Conservation (phyloP, 768 basidiomycete genomes). For the Macrolepiota albuminosa region DNA sequence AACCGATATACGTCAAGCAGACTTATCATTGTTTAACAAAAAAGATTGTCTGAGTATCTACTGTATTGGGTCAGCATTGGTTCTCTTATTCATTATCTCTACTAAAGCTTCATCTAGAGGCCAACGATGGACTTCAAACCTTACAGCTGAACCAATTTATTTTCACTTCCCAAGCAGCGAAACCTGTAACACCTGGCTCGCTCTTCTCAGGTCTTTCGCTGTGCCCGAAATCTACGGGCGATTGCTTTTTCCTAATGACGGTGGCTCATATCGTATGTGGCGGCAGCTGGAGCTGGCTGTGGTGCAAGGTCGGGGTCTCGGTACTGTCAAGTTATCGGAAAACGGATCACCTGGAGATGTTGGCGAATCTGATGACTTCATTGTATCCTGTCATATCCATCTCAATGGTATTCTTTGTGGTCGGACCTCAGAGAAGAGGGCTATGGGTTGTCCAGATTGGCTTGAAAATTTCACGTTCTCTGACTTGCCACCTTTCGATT, state of each 20-base stretch:
- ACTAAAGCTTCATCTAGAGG: conserved; percentile 31
- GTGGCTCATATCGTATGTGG: conserved; percentile 86
- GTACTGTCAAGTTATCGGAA: conserved; percentile 39
- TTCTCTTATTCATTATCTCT: not conserved
- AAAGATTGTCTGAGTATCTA: conserved; percentile 74
- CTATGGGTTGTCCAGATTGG: conserved; percentile 70
- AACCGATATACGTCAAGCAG: conserved; percentile 75
- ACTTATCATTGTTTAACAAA: conserved; percentile 71
- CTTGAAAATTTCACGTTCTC: conserved; percentile 72
- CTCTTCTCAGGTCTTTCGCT: conserved; percentile 77
- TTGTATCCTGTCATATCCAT: conserved; percentile 76
- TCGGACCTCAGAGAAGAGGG: conserved; percentile 69
- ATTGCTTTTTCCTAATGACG: conserved; percentile 48
- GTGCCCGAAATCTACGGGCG: conserved; percentile 74
- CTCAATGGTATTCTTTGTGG: conserved; percentile 65
- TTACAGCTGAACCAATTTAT: conserved; percentile 63
- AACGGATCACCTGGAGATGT: conserved; percentile 26
- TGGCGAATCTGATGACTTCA: conserved; percentile 53
- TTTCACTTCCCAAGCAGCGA: conserved; percentile 66
- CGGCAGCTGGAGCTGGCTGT: conserved; percentile 72
- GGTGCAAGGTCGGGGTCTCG: conserved; percentile 71
- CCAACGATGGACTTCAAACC: conserved; percentile 53
- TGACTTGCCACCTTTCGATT: conserved; percentile 76
- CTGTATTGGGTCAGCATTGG: conserved; percentile 44
- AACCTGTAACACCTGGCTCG: conserved; percentile 68